Base-by-base conservation (phyloP, 257 asterid species). In the Phtheirospermum japonicum region DNA sequence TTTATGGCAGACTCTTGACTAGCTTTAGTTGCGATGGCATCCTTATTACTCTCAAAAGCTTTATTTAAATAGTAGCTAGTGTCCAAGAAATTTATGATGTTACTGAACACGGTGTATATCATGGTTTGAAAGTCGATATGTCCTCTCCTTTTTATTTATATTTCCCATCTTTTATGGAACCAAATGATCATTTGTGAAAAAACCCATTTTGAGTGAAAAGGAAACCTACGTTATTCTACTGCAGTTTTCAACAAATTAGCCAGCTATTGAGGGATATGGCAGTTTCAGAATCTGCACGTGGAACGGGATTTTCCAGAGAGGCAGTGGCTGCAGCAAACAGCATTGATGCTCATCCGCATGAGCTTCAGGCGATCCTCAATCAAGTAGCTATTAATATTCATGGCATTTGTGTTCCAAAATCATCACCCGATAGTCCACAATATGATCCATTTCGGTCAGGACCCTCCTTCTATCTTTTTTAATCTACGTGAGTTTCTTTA, bases 391-490 rank as follows among this genome's bases (percentile, higher is more conserved):
- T 79, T 19, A 76, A 86, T 64, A 76, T 93, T 65, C 96, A 93
- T 72, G 99, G 89, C 45, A 83, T 85, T 69, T 85, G 80, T 49
- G 88, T 93, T 56, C 82, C 82, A 43, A 93, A 78, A 77, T 87
- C 94, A 48, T 93, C 95, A 0, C 83, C 82, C 39, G 95, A 82
- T 63, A 50, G 79, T 76, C 89, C 89, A n/a, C 77, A 80, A 58
- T 76, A 67, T 74, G 97, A 89, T 63, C 46, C 65, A 49, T 71
- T 89, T 67, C 83, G 97, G 99, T 92, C 71, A 59, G 34, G 61
- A 23, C 66, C 40, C 68, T 48, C 55, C 39, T 68, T 42, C 45
- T 18, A 19, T 55, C 23, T 59, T 37, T 30, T 60, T 56, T 13
- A 9, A 11, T 18, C 32, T 8, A n/a, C 30, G 8, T 26, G 23